Evolutionary conservation across 2,329 filamentous ascomycete species (phyloP).

Genomic region (Furcasterigmium furcatum): DNA sequence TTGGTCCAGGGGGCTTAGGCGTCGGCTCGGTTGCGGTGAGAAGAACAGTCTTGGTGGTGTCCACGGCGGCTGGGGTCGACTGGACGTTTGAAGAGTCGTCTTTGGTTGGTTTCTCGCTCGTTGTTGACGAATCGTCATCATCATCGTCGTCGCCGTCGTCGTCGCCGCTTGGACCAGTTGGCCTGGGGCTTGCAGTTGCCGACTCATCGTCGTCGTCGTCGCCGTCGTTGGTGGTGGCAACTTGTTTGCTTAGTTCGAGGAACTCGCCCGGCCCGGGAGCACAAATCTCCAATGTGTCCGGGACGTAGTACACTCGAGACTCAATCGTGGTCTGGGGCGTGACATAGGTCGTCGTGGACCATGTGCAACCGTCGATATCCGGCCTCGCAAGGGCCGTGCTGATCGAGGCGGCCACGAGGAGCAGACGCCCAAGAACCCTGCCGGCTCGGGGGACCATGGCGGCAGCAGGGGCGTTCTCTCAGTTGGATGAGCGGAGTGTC

Average conservation of each 20-base stretch:
- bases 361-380: constrained; percentile 41
- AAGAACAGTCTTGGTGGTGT: too few species aligned
- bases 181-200: background rate
- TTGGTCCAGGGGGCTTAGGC: too few species aligned
- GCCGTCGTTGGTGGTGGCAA: constrained; percentile 44
- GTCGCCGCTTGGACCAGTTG: background rate
- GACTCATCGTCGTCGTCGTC: background rate
- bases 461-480: background rate
- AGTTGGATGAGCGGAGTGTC: background rate
- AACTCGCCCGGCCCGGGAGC: constrained; percentile 66
- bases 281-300: constrained; percentile 63
- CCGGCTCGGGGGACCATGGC: background rate
- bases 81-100: too few species aligned
- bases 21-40: too few species aligned
- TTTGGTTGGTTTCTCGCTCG: too few species aligned
- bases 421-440: background rate
- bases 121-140: too few species aligned
- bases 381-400: constrained; percentile 36
- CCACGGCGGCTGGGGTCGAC: too few species aligned
- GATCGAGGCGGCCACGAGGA: constrained; percentile 20
- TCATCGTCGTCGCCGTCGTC: background rate
- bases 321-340: constrained; percentile 28
- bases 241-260: constrained; percentile 62
- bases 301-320: constrained; percentile 56
- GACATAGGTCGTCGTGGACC: constrained; percentile 21